Base-by-base conservation (phyloP, 768 basidiomycete genomes). In the Infundibulicybe gibba region DNA sequence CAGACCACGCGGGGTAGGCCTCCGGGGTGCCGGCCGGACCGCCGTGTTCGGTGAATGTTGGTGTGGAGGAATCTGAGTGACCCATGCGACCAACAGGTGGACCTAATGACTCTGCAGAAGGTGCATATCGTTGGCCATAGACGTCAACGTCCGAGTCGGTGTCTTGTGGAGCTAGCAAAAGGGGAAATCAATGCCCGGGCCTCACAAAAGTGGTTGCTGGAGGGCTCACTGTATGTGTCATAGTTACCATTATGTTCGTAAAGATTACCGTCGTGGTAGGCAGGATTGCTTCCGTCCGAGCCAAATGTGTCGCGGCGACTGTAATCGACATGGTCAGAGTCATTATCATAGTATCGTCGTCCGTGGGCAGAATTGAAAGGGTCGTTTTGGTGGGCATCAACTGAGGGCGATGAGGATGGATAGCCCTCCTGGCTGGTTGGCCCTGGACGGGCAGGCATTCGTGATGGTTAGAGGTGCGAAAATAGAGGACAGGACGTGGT, bases 1-100 rank as follows among this genome's bases (percentile, higher is more conserved):
- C 67, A 9, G 83, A 84, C 97, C 97, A 99, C 1, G 95, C 93
- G 0, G 95, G 90, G 61, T 97, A 97, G 33, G 92, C 83, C 56
- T 97, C 94, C 40, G 83, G 80, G 35, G 69, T 77, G 45, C 80
- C 80, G 25, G 72, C 66, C 3, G 77, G 65, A 11, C 73, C 71
- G 32, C 66, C 66, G 49, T 83, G 81, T 45, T 91, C 89, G 50
- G 76, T 70, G 55, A 83, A 87, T 0, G 86, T 83, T 0, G 88
- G 84, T 21, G 86, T 87, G 16, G 84, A 83, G 9, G 85, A 76
- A 32, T 90, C 85, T 1, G 85, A 83, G 25, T 75, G 74, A 25
- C 75, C 79, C 61, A 77, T 68, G 35, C 80, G 78, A 13, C 61
- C 60, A 44, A 61, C 58, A 15, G 78, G 76, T 5, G 77, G 76